Evolutionary conservation across 768 basidiomycete species (phyloP), one percentile per base, ranked within the genome.

Genomic region (Lentinula sp.): DNA sequence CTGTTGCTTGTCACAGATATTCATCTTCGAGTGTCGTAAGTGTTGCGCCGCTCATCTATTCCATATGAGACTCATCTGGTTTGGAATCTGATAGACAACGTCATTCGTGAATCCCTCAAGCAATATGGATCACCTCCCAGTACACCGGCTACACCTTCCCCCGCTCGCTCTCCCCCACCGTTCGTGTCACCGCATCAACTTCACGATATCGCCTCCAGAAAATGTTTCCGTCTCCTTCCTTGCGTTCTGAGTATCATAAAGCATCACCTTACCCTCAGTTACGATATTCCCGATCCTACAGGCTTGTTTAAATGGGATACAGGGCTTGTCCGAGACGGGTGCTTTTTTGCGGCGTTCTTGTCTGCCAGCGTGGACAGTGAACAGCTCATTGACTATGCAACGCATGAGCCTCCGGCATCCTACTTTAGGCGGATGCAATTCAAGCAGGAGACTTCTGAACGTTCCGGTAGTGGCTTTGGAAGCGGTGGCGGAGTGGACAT

Each of bases 1-100:
- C 63, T 61, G 57, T 60, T 55, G 49, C 42, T 53, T 52, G 53
- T 65, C 66, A 56, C 68, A 91, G 86, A 89, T 93, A 59, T 94
- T 91, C 73, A 86, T 95, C 64, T 96, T 96, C 65, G 92, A 95
- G 72, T 93, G 90, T 70, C 82, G 87, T 89, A 70, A 78, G 88
- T 83, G 28, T 56, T 62, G 16, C 23, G n/a, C 39, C 53, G 18
- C 37, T 45, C 23, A 32, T 49, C 43, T 58, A 18, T 21, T 46
- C 21, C n/a, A 53, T 60, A 43, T 43, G 10, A 18, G 64, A 39
- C 43, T 61, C 42, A 52, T 49, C 45, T 61, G 32, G 34, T 28
- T 51, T 35, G 9, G 39, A 16, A 15, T 21, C 55, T 43, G 15
- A 54, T 70, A 86, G 89, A 94, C 70, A 95, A 95, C 71, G 82